Percentiles rank a stretch among this genome's conserved stretches.
phyloP scores from a whole-genome alignment of 805 yeast species.

The Debaryomyces prosopidis region DNA sequence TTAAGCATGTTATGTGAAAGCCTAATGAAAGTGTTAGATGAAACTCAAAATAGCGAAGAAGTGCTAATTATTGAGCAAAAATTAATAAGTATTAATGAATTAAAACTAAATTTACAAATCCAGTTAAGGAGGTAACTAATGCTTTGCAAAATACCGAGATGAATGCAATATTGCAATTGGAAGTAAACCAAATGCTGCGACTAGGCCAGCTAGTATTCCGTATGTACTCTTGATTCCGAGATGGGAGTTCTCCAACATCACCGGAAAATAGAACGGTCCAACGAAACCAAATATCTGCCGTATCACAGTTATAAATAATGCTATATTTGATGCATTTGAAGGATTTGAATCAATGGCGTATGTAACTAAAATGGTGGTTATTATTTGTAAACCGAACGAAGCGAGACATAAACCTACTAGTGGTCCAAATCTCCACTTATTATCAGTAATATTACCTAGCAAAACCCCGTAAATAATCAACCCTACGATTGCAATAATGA shows the following conservation, averaged over 20 bases:
- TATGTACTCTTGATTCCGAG: conserved; percentile 8
- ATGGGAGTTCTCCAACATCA: conserved; percentile 15
- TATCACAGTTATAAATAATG: conserved; percentile 18
- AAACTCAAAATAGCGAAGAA: conserved; percentile 7
- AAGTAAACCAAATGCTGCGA: conserved; percentile 3
- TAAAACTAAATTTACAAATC: conserved; percentile 4
- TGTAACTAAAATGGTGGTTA: conserved; percentile 22
- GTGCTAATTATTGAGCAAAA: conserved; percentile 10
- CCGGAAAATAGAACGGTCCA: conserved; percentile 29
- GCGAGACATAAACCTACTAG: conserved; percentile 21
- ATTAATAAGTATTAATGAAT: conserved; percentile 10
- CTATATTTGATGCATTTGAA: conserved; percentile 16
- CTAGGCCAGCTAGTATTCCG: conserved; percentile 7
- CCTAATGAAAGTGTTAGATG: conserved; percentile 7
- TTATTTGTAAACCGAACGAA: conserved; percentile 21
- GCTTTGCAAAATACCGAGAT: not conserved
- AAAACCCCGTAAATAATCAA: conserved; percentile 19
- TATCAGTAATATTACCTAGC: conserved; percentile 9
- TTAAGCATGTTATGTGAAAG: conserved; percentile 9
- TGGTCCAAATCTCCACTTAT: conserved; percentile 19
- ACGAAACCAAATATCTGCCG: conserved; percentile 23
- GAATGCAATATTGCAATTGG: not conserved
- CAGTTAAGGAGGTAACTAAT: conserved; percentile 1
- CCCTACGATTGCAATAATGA: conserved; percentile 17
- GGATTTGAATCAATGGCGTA: conserved; percentile 19